Evolutionary conservation across 2,329 filamentous ascomycete species (phyloP), one percentile per base, ranked within the genome.

Genomic region (Plectosphaerella sp.): DNA sequence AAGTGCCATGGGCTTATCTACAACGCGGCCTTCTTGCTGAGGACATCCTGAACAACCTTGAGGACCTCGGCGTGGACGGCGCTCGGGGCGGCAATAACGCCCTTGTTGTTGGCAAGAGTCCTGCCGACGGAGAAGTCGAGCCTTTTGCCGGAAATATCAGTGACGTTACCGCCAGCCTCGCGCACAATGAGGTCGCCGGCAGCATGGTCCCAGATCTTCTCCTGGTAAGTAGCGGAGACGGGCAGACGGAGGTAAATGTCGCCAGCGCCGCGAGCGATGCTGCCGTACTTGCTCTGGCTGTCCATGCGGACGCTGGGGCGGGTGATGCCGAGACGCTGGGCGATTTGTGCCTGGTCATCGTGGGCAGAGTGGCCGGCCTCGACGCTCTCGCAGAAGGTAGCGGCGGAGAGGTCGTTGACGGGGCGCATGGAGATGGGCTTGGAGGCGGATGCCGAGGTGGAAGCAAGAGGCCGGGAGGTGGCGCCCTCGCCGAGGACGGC

Each of bases 121-220:
- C 94, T 80, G 48, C 94, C 94, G 52, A 86, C 81, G 62, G 84
- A 83, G 70, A 99, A 99, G 70, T 99, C 88, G 53, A 99, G 77
- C 55, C 84, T 79, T 66, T 89, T 89, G 62, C 95, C 94, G 56
- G 87, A 79, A 41, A 91, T 87, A 71, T 99, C 95, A 1, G 91
- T 95, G 50, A 99, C 93, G 64, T 88, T 78, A 47, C 94, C 95
- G 49, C 94, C 94, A 3, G 94, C 91, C 73, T 99, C 95, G 52
- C 92, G 81, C 41, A 97, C 94, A 59, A 99, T 92, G 54, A 99
- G 74, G 63, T 96, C 92, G 41, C 94, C 94, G 12, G 93, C 94
- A 16, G 94, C 94, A 69, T 99, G 94, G 67, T 99, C 94, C 94
- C 94, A 99, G 61, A 99, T 99, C 83, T 99, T 99, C 79, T 99